A percentile compares a stretch with the other conserved stretches of the same genome.
phyloP scores from a whole-genome alignment of 2,329 filamentous ascomycete genomes.

The Aspergillus unguis region DNA sequence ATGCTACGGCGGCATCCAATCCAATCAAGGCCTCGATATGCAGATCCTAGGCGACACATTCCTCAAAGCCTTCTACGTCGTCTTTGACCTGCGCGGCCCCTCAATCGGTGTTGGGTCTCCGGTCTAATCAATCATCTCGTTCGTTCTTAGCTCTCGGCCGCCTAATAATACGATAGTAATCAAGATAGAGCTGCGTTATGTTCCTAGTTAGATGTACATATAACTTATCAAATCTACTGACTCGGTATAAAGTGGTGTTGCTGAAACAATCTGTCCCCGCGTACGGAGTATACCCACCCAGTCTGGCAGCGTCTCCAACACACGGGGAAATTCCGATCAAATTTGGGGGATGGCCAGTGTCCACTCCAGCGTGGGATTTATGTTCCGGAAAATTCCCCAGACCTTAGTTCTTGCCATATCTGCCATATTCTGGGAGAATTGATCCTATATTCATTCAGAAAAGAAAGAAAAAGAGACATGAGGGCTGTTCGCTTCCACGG shows the following conservation, averaged over 20 bases:
- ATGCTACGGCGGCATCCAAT: conserved; percentile 60
- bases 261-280: too few species aligned
- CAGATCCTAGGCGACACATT: conserved; percentile 61
- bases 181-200: conserved; percentile 4
- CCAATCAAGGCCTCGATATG: conserved; percentile 54
- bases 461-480: conserved; percentile 21
- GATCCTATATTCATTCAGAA: not conserved
- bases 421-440: too few species aligned
- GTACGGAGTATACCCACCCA: too few species aligned
- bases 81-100: conserved; percentile 53
- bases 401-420: too few species aligned
- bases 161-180: conserved; percentile 9
- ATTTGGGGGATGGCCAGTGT: conserved; percentile 5
- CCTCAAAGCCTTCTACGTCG: conserved; percentile 59
- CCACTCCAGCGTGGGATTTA: conserved; percentile 1
- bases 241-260: too few species aligned
- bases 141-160: not conserved
- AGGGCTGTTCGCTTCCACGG: conserved; percentile 38
- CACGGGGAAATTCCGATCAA: conserved; percentile 3
- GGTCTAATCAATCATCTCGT: conserved; percentile 5
- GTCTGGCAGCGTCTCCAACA: not conserved
- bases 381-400: not conserved
- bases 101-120: conserved; percentile 53
- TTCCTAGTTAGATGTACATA: conserved; percentile 2
- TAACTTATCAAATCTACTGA: not conserved